A percentile compares a stretch with the other conserved stretches of the same genome.
Conservation (phyloP, 768 basidiomycete genomes). For the Hygrophorus russula region DNA sequence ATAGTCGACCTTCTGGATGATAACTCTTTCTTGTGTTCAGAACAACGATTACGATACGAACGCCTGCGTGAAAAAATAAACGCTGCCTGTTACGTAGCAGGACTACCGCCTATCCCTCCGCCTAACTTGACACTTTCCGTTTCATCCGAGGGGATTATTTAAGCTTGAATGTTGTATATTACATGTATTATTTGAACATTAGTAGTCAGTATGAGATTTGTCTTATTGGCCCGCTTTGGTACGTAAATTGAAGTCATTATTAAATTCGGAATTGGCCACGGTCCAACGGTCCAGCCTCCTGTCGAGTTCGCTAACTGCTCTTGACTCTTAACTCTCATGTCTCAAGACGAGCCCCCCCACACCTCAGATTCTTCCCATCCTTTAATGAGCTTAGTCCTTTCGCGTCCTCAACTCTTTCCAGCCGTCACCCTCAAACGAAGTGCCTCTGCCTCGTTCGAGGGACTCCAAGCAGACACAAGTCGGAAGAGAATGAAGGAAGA, state of each 20-base stretch:
- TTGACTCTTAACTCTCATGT: conserved; percentile 4
- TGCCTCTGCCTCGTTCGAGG: conserved; percentile 50
- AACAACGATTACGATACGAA: conserved; percentile 39
- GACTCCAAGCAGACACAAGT: conserved; percentile 30
- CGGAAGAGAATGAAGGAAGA: conserved; percentile 54
- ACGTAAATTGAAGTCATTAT: not conserved
- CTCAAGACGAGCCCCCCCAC: conserved; percentile 7
- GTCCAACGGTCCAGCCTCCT: not conserved
- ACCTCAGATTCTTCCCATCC: conserved; percentile 2
- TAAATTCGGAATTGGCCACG: not conserved
- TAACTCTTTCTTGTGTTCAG: conserved; percentile 17
- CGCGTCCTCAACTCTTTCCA: conserved; percentile 4
- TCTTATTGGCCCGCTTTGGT: too few species aligned
- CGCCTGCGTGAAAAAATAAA: conserved; percentile 33
- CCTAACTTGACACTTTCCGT: conserved; percentile 23
- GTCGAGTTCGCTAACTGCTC: not conserved
- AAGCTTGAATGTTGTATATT: not conserved
- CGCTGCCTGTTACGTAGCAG: conserved; percentile 35
- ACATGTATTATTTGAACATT: too few species aligned
- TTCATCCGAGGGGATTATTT: not conserved
- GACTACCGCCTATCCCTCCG: conserved; percentile 31
- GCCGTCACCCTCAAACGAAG: conserved; percentile 39
- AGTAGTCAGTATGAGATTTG: too few species aligned
- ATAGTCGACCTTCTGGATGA: not conserved
- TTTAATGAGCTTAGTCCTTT: conserved; percentile 8